Conservation (phyloP, 2,329 filamentous ascomycete genomes). For the Aureobasidium sp. region DNA sequence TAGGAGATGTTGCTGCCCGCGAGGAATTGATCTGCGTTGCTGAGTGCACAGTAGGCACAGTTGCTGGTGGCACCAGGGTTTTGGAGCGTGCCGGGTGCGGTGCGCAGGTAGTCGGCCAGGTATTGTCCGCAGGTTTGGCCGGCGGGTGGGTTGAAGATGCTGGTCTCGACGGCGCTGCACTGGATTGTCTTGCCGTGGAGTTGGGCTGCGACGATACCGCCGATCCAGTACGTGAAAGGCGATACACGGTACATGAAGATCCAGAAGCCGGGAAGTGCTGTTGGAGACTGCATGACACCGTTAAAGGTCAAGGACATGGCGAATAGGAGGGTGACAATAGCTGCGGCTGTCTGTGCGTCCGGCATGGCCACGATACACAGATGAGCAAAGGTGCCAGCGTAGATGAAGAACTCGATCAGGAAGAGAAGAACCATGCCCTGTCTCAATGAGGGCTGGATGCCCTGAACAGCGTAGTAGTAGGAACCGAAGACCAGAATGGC, state of each 20-base stretch:
- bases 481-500: slow-evolving; percentile 60
- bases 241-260: slow-evolving; percentile 67
- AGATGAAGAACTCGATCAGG: slow-evolving; percentile 53
- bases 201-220: slow-evolving; percentile 34
- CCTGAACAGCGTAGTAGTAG: slow-evolving; percentile 64
- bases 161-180: slow-evolving; percentile 40
- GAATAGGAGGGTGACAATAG: slow-evolving; percentile 43
- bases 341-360: slow-evolving; percentile 60
- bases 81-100: slow-evolving; percentile 36
- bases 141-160: slow-evolving; percentile 34
- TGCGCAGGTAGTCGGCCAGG: slow-evolving; percentile 35
- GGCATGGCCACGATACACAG: slow-evolving; percentile 66
- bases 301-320: slow-evolving; percentile 44
- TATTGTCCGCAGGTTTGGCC: slow-evolving; percentile 40
- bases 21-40: slow-evolving; percentile 43
- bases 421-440: slow-evolving; percentile 61
- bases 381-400: slow-evolving; percentile 64
- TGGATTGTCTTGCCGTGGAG: slow-evolving; percentile 42
- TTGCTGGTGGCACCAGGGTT: slow-evolving; percentile 38
- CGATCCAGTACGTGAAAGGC: slow-evolving; percentile 58
- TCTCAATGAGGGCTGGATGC: slow-evolving; percentile 41
- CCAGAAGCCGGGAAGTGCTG: slow-evolving; percentile 63
- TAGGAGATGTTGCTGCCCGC: slow-evolving; percentile 36
- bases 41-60: slow-evolving; percentile 46
- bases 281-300: slow-evolving; percentile 55